Conservation (phyloP, 2,329 filamentous ascomycete species). For the Trichoderma lentiforme region DNA sequence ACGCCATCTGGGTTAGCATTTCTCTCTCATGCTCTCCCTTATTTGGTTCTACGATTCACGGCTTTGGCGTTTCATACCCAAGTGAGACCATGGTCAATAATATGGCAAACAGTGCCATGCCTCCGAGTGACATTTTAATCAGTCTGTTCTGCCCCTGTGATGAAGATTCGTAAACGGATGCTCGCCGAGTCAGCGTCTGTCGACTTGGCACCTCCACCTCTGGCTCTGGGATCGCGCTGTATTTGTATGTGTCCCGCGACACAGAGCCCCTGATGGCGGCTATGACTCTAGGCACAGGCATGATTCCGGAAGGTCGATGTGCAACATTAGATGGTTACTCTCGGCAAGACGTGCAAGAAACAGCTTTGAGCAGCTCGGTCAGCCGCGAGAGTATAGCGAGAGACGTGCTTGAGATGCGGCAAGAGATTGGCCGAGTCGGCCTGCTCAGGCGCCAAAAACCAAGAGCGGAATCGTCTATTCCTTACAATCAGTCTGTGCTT, state of each 20-base stretch:
- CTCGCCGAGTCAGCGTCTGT: background rate
- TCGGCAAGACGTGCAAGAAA: background rate
- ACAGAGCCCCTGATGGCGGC: conserved; percentile 23
- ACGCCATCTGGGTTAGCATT: background rate
- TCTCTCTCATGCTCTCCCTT: background rate
- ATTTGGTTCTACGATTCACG: background rate
- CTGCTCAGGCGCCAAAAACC: background rate
- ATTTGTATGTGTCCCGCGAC: conserved; percentile 26
- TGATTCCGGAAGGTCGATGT: background rate
- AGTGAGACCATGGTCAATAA: conserved; percentile 20
- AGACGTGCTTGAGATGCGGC: background rate
- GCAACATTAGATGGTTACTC: background rate
- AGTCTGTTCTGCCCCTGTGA: conserved; percentile 14
- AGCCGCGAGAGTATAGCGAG: background rate
- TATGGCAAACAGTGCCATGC: conserved; percentile 21
- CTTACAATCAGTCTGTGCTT: background rate
- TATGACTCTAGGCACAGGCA: conserved; percentile 17
- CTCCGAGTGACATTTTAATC: conserved; percentile 21
- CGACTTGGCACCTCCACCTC: background rate
- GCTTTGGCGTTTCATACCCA: conserved; percentile 18
- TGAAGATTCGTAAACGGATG: background rate
- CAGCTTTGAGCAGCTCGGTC: background rate
- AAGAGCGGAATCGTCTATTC: background rate
- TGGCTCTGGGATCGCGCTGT: conserved; percentile 28
- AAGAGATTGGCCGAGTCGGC: background rate